A percentile compares a stretch with the other conserved stretches of the same genome.
phyloP scores from a whole-genome alignment of 768 basidiomycete genomes.

The Mycena venus region DNA sequence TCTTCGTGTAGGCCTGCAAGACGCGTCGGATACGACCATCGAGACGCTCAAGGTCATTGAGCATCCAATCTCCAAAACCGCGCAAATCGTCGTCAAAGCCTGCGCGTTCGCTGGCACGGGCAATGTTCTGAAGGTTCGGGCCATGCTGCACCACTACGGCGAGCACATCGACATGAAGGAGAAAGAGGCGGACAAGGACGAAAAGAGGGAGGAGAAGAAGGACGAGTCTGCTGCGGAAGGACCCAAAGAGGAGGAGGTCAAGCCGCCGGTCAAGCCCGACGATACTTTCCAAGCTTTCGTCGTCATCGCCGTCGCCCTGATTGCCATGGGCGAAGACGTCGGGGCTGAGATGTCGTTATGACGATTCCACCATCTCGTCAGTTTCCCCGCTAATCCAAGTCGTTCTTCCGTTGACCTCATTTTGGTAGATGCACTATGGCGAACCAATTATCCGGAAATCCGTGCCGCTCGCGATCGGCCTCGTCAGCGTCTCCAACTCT shows the following conservation, averaged over 20 bases:
- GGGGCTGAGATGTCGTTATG: slow-evolving; percentile 96
- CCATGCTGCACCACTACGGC: slow-evolving; percentile 92
- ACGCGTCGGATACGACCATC: slow-evolving; percentile 92
- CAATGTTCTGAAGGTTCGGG: slow-evolving; percentile 93
- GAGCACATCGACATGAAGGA: slow-evolving; percentile 83
- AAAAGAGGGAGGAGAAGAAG: slow-evolving; percentile 59
- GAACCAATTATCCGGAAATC: slow-evolving; percentile 92
- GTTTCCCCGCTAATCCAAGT: slow-evolving; percentile 37
- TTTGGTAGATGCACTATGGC: slow-evolving; percentile 95
- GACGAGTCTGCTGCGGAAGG: slow-evolving; percentile 49
- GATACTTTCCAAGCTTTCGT: slow-evolving; percentile 93
- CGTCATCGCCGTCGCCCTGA: slow-evolving; percentile 92
- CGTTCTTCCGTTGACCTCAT: slow-evolving; percentile 32
- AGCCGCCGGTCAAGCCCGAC: too few species aligned
- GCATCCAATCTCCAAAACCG: slow-evolving; percentile 91
- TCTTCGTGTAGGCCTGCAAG: slow-evolving; percentile 84
- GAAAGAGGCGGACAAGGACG: slow-evolving; percentile 73
- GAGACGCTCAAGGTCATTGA: slow-evolving; percentile 96
- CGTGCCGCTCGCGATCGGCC: slow-evolving; percentile 94
- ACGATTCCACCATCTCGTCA: slow-evolving; percentile 96
- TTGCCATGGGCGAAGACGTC: slow-evolving; percentile 99
- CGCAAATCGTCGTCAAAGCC: slow-evolving; percentile 92
- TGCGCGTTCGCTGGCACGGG: slow-evolving; percentile 96
- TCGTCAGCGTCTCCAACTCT: slow-evolving; percentile 96
- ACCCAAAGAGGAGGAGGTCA: too few species aligned